Conservation (phyloP, 1,284 basidiomycete species). For the Peniophora sp. region DNA sequence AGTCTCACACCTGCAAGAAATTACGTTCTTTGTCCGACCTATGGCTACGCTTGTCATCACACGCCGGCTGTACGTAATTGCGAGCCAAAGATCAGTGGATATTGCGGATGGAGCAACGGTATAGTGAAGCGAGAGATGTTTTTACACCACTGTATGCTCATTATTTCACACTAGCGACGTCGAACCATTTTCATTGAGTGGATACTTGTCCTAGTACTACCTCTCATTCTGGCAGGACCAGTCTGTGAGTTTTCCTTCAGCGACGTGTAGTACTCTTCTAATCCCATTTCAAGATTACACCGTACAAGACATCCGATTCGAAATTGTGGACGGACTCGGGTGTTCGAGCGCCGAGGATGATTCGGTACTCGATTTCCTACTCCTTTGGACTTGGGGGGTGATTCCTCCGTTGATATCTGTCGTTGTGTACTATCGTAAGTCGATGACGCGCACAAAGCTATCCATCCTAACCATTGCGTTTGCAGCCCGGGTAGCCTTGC, state of each 20-base stretch:
- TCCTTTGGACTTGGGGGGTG: background rate
- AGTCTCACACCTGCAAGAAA: background rate
- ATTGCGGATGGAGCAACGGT: background rate
- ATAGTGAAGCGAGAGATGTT: no score
- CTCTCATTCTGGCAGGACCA: background rate
- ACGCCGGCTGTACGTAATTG: background rate
- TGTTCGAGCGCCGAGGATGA: background rate
- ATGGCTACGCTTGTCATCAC: background rate
- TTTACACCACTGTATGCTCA: background rate
- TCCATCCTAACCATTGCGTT: background rate
- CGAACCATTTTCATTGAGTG: background rate
- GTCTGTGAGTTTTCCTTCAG: background rate
- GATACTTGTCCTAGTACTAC: background rate
- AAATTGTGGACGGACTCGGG: background rate
- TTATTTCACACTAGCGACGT: background rate
- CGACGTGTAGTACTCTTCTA: background rate
- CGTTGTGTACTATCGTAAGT: background rate
- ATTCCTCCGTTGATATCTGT: background rate
- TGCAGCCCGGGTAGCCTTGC: background rate
- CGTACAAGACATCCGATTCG: background rate
- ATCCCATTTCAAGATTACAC: no score
- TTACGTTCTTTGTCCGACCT: background rate
- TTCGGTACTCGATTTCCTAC: background rate
- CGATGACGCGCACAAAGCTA: background rate
- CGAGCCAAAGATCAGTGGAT: background rate